These are phyloP conservation scores for Thymus quinquecostatus DNA, from an alignment of 257 asterid species.

Conservation along the genomic window DNA sequence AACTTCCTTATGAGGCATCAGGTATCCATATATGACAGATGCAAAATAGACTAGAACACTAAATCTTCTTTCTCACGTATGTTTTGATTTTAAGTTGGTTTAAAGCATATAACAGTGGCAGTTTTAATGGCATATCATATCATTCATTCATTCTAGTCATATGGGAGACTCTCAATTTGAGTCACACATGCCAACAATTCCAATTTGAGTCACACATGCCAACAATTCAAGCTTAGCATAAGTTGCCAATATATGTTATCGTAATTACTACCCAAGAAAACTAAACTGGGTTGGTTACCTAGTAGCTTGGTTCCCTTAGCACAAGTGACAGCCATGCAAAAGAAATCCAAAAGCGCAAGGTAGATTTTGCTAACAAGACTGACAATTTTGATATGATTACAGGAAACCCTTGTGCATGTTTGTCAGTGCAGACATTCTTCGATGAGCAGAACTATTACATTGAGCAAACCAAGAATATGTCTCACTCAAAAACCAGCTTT, in stretches of 20 bases:
- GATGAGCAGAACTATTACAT: constrained; percentile 48
- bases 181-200: not conserved
- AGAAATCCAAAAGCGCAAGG: constrained; percentile 9
- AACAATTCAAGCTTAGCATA: constrained; percentile 12
- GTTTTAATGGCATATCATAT: not conserved
- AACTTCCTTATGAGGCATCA: constrained; percentile 32
- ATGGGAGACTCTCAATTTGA: constrained; percentile 12
- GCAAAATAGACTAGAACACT: constrained; percentile 21
- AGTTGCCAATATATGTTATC: constrained; percentile 7
- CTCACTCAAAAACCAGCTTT: constrained; percentile 34
- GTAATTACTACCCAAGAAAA: not conserved
- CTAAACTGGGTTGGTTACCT: constrained; percentile 1
- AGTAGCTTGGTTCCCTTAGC: constrained; percentile 24
- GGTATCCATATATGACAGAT: constrained; percentile 12
- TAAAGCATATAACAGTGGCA: not conserved
- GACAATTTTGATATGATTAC: constrained; percentile 36
- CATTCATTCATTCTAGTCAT: not conserved
- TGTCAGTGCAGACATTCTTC: constrained; percentile 40
- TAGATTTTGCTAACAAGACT: constrained; percentile 31
- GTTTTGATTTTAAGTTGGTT: constrained; percentile 5
- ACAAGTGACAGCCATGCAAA: constrained; percentile 24
- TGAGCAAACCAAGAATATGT: constrained; percentile 43
- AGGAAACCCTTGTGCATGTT: constrained; percentile 53
- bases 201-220: not conserved
- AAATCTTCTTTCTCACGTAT: constrained; percentile 11